Base-by-base conservation (phyloP, 2,329 filamentous ascomycete genomes). In the Aureobasidium sp. region DNA sequence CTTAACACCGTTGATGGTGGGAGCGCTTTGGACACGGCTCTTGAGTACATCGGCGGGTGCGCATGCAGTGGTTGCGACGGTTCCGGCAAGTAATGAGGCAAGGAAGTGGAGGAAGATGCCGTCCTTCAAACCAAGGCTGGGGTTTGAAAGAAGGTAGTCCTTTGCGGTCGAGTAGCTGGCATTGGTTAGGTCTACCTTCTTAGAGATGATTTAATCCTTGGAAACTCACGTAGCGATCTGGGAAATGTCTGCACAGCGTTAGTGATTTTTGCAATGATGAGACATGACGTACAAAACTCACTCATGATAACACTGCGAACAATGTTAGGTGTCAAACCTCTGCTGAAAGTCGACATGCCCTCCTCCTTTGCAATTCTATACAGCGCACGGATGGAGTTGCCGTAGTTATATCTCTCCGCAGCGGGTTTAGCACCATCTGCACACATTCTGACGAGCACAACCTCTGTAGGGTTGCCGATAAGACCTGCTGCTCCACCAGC, bases 281-380 rank as follows among this genome's bases (percentile, higher is more conserved):
- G 2, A 25, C 4, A 0, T 13, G 8, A 13, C 13, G 13, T 2
- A 5, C 10, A 39, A 4, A 13, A 59, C 57, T 59, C 13, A 59
- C 57, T 59, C 57, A 59, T 59, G 34, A 59, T 59, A 16, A 59
- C 45, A 59, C 57, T 59, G 57, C 57, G 57, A 16, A 59, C 57
- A 42, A 59, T 59, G 36, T 59, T 59, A 5, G 57, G 57, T 16
- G 57, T 59, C 21, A 59, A 29, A 21, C 57, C 57, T 59, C 57
- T 49, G 45, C 57, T 50, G 36, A 59, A 59, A 41, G 57, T 59
- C 36, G 57, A 49, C 36, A 59, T 32, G 8, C 57, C 57, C 45
- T 59, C 57, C 27, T 59, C 57, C 45, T 59, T 59, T 42, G 44
- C 57, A 16, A 59, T 59, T 32, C 45, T 59, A 13, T 50, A 59